A percentile compares a stretch with the other conserved stretches of the same genome.
Conservation (phyloP, 2,329 filamentous ascomycete genomes). For the Aquanectria penicillioides region DNA sequence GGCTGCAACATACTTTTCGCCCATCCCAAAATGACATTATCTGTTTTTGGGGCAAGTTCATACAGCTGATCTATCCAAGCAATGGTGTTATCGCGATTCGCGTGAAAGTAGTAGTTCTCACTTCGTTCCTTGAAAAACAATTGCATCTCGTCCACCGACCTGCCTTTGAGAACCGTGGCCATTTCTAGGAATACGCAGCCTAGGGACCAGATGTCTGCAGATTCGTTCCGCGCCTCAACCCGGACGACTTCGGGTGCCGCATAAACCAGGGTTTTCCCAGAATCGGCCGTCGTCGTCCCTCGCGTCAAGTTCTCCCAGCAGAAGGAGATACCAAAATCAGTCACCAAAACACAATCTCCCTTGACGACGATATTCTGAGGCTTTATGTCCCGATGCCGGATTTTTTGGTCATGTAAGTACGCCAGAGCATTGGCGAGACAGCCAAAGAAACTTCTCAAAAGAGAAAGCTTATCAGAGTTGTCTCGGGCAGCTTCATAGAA, state of each 20-base stretch:
- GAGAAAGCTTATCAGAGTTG: neutral
- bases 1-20: no score
- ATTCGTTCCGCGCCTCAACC: neutral
- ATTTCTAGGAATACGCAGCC: neutral
- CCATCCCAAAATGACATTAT: no score
- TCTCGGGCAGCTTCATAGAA: neutral
- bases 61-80: neutral
- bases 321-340: constrained; percentile 27
- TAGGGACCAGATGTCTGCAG: neutral
- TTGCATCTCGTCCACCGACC: neutral
- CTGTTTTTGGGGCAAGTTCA: no score
- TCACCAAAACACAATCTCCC: neutral
- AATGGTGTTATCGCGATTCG: neutral
- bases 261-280: neutral
- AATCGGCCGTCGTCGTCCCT: neutral
- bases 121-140: neutral
- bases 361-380: constrained; percentile 26
- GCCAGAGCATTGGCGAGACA: constrained; percentile 4
- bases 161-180: neutral
- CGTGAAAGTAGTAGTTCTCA: neutral
- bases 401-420: constrained; percentile 7
- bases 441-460: constrained; percentile 12
- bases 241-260: neutral
- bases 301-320: neutral
- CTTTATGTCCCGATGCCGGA: constrained; percentile 28